Conservation (phyloP, 371 early-diverging fungal genomes). For the Dinochytrium kinnereticum region DNA sequence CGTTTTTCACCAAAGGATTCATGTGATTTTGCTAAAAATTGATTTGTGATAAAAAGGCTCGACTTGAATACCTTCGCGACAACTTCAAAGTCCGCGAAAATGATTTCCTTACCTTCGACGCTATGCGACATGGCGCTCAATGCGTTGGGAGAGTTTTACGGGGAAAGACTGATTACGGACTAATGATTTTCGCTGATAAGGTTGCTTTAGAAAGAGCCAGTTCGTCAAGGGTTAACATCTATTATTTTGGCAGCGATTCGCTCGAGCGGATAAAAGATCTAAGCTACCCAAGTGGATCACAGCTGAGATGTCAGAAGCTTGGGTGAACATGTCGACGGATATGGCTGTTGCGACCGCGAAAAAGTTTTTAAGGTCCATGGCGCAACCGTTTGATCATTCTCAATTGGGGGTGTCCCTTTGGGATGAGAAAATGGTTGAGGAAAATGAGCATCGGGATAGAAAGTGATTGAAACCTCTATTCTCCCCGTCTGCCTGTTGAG, state of each 20-base stretch:
- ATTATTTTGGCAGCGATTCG: constrained; percentile 73
- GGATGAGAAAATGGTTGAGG: constrained; percentile 31
- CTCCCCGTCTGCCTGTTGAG: no score
- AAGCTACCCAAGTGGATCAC: constrained; percentile 99
- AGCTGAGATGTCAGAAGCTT: constrained; percentile 88
- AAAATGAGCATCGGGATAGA: constrained; percentile 12
- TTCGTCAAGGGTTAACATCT: not conserved
- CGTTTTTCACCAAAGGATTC: no score
- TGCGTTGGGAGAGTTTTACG: constrained; percentile 98
- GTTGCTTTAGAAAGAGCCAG: constrained; percentile 50
- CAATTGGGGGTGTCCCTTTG: constrained; percentile 52
- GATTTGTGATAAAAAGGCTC: constrained; percentile 65
- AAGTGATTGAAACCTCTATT: no score
- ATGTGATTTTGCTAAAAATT: not conserved
- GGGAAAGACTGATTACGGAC: constrained; percentile 99
- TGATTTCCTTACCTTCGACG: constrained; percentile 99
- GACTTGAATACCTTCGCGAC: constrained; percentile 95
- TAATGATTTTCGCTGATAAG: constrained; percentile 99
- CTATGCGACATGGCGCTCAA: constrained; percentile 99
- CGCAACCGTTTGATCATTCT: constrained; percentile 85
- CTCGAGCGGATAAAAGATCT: constrained; percentile 90
- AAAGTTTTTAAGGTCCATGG: constrained; percentile 96
- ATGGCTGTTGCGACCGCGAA: constrained; percentile 96
- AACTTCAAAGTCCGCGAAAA: constrained; percentile 95
- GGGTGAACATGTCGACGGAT: constrained; percentile 95